phyloP scores from a whole-genome alignment of 1,139 yeast genomes.

The Yamadazyma siamensis region DNA sequence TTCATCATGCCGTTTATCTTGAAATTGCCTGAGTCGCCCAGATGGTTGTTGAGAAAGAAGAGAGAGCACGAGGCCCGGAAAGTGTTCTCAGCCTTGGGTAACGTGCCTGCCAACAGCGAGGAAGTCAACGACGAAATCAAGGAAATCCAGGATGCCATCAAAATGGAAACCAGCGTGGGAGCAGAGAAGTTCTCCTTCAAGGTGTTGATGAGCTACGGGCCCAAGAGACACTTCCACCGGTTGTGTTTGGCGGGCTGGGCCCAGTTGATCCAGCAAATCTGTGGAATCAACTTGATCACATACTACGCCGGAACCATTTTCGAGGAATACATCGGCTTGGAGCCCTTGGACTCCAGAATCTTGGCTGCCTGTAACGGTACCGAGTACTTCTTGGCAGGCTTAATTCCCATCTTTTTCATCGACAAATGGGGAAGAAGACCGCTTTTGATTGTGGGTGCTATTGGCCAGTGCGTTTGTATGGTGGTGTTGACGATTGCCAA shows the following conservation, averaged over 20 bases:
- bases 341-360: conserved; percentile 33
- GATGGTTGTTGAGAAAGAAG: conserved; percentile 43
- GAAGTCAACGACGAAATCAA: conserved; percentile 26
- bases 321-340: conserved; percentile 39
- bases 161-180: conserved; percentile 22
- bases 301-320: conserved; percentile 46
- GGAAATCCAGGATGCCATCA: conserved; percentile 28
- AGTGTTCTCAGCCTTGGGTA: conserved; percentile 44
- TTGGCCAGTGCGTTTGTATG: conserved; percentile 40
- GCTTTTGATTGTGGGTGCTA: conserved; percentile 50
- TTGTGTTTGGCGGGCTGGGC: conserved; percentile 45
- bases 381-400: conserved; percentile 40
- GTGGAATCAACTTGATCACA: conserved; percentile 38
- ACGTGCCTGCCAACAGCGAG: conserved; percentile 24
- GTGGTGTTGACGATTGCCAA: conserved; percentile 26
- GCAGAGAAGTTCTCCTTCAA: conserved; percentile 20
- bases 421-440: conserved; percentile 55
- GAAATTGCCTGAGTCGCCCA: conserved; percentile 49
- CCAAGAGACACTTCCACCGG: conserved; percentile 46
- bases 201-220: conserved; percentile 34
- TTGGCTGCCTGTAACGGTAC: conserved; percentile 37
- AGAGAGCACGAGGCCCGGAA: conserved; percentile 46
- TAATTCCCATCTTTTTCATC: conserved; percentile 41
- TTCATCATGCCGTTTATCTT: conserved; percentile 25
- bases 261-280: conserved; percentile 43